phyloP scores from a whole-genome alignment of 306 rosid species.

The Cucurbita argyrosperma region DNA sequence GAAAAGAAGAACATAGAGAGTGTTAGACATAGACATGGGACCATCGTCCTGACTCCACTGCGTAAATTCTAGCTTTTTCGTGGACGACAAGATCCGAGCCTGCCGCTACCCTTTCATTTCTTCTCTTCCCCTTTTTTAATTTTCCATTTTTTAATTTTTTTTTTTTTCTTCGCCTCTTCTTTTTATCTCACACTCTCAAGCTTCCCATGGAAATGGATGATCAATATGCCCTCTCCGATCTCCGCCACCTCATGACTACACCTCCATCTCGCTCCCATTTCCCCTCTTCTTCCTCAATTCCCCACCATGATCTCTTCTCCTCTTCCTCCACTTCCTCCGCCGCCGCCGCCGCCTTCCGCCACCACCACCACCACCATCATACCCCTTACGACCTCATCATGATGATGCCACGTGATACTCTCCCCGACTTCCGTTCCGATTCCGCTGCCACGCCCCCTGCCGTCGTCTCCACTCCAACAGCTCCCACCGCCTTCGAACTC shows the following conservation, averaged over 20 bases:
- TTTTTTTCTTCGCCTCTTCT: too few relatives aligned
- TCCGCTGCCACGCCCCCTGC: conserved; percentile 20
- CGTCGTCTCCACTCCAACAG: conserved; percentile 5
- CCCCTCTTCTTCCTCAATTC: not conserved
- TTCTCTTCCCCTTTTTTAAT: not conserved
- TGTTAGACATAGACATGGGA: conserved; percentile 45
- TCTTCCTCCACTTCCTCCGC: not conserved
- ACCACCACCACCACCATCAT: not conserved
- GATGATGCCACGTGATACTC: conserved; percentile 1
- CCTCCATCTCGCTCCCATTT: not conserved
- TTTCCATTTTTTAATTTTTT: not conserved
- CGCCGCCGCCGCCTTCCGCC: not conserved
- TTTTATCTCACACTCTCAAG: not conserved
- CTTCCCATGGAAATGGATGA: conserved; percentile 9
- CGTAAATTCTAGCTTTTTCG: conserved; percentile 15
- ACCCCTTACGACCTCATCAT: conserved; percentile 4
- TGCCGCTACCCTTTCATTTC: not conserved
- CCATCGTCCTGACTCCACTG: conserved; percentile 35
- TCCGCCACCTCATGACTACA: conserved; percentile 1
- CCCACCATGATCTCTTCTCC: not conserved
- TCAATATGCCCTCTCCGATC: conserved; percentile 9
- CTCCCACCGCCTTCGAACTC: conserved; percentile 44
- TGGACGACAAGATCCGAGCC: conserved; percentile 19
- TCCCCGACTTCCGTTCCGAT: conserved; percentile 27
- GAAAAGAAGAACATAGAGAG: not conserved